phyloP scores from a whole-genome alignment of 2,329 filamentous ascomycete species.

The Xylariaceae sp. region DNA sequence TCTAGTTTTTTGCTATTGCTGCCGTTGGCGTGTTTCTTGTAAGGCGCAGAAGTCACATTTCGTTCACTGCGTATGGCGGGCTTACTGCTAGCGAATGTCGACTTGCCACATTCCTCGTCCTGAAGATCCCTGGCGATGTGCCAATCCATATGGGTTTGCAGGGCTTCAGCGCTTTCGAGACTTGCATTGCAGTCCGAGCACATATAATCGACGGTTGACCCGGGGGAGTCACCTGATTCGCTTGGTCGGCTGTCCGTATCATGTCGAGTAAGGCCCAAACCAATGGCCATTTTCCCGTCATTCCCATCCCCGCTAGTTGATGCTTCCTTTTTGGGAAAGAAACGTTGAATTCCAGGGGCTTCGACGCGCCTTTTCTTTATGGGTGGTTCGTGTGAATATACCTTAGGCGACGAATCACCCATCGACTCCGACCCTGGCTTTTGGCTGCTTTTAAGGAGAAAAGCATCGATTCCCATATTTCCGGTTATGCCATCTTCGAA shows the following conservation, averaged over 20 bases:
- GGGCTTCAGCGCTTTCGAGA: slow-evolving; percentile 54
- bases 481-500: slow-evolving; percentile 84
- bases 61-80: slow-evolving; percentile 34
- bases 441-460: slow-evolving; percentile 73
- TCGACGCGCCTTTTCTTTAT: slow-evolving; percentile 46
- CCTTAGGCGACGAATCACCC: slow-evolving; percentile 27
- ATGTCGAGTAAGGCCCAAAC: slow-evolving; percentile 18
- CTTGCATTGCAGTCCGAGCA: slow-evolving; percentile 64
- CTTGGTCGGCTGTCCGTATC: slow-evolving; percentile 23
- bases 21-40: slow-evolving; percentile 36
- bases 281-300: slow-evolving; percentile 19
- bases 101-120: slow-evolving; percentile 52
- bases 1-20: slow-evolving; percentile 41
- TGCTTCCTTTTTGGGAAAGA: slow-evolving; percentile 47
- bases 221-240: slow-evolving; percentile 33
- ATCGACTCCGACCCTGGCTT: slow-evolving; percentile 49
- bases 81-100: slow-evolving; percentile 40
- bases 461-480: slow-evolving; percentile 81
- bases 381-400: slow-evolving; percentile 32
- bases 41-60: slow-evolving; percentile 35
- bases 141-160: slow-evolving; percentile 83
- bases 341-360: slow-evolving; percentile 52
- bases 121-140: slow-evolving; percentile 88
- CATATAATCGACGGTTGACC: slow-evolving; percentile 37
- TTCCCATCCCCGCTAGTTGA: slow-evolving; percentile 32